Percentiles rank a stretch among this genome's conserved stretches.
phyloP scores from a whole-genome alignment of 768 basidiomycete species.

The Udeniomyces megalosporus region DNA sequence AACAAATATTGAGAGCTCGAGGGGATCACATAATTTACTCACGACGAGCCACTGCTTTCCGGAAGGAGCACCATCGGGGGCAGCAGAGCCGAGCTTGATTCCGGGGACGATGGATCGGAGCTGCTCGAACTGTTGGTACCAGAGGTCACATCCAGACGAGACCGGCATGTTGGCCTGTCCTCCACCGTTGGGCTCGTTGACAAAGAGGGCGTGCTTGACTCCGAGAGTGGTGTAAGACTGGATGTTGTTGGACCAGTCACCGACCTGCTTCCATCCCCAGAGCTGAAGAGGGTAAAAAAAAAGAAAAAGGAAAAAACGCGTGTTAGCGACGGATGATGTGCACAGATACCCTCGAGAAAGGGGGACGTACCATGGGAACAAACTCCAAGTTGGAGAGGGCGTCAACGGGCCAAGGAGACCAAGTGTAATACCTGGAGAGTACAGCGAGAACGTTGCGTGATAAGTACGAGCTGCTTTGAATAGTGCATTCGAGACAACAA shows the following conservation, averaged over 20 bases:
- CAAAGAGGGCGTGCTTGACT: constrained; percentile 14
- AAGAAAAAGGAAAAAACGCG: background rate
- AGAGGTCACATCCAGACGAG: constrained; percentile 11
- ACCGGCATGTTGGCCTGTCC: constrained; percentile 14
- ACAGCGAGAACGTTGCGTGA: too few relatives aligned
- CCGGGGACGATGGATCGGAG: constrained; percentile 9
- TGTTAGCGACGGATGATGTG: background rate
- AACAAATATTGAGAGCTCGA: too few relatives aligned
- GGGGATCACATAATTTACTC: too few relatives aligned
- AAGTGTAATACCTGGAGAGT: constrained; percentile 12
- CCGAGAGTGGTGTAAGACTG: constrained; percentile 4
- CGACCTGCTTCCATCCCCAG: constrained; percentile 4
- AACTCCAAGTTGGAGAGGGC: constrained; percentile 3
- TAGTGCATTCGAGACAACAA: too few relatives aligned
- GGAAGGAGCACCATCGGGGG: constrained; percentile 12
- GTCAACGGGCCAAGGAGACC: constrained; percentile 15
- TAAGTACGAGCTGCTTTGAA: too few relatives aligned
- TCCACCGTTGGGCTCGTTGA: constrained; percentile 16
- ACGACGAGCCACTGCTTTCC: constrained; percentile 15
- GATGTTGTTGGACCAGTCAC: constrained; percentile 13
- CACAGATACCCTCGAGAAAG: background rate
- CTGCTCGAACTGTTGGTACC: constrained; percentile 12
- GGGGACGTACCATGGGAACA: constrained; percentile 14
- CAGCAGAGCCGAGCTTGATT: constrained; percentile 15
- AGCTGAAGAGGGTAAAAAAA: background rate